Evolutionary conservation across 768 basidiomycete genomes (phyloP), one percentile per base, ranked within the genome.

Genomic region (Podaxis sp.): DNA sequence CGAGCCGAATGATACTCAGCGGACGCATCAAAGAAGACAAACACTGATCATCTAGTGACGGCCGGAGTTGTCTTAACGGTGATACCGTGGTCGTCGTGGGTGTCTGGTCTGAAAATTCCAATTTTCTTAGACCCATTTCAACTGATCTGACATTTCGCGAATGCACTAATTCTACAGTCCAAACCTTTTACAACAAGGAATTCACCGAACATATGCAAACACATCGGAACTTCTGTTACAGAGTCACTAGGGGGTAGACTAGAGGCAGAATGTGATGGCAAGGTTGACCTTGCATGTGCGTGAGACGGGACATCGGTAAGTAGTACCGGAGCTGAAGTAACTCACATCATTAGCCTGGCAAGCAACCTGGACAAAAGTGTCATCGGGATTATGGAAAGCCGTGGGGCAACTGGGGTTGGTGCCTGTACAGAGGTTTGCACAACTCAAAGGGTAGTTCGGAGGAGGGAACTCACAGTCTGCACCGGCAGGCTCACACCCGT

Each of bases 271-370:
- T 7, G 54, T 56, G 38, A 56, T 56, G 33, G 19, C 54, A 13
- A 56, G 54, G 54, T 56, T 39, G 19, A 56, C 54, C 54, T 56
- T 24, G 4, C 0, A 38, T 7, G 38, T 11, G 22, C 19, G 7
- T 22, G 36, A 40, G 22, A n/a, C 13, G 24, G 12, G 38, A 13
- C 0, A 24, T 24, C 19, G 12, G n/a, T 6, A 40, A 26, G 19
- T 30, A 9, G 9, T 22, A 24, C 5, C 7, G 11, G 9, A 19
- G 36, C 8, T 24, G 36, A 8, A 36, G 22, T 24, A 9, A 57
- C 69, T 58, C 60, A 74, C 76, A 65, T 77, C 66, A 60, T 76
- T 63, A 4, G 22, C 54, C 59, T 76, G 74, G 64, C 76, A 77
- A 4, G 73, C 68, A 4, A 74, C 72, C 64, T 76, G 76, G 24